Conservation (phyloP, 2,329 filamentous ascomycete genomes). For the Trichoderma semiorbis region DNA sequence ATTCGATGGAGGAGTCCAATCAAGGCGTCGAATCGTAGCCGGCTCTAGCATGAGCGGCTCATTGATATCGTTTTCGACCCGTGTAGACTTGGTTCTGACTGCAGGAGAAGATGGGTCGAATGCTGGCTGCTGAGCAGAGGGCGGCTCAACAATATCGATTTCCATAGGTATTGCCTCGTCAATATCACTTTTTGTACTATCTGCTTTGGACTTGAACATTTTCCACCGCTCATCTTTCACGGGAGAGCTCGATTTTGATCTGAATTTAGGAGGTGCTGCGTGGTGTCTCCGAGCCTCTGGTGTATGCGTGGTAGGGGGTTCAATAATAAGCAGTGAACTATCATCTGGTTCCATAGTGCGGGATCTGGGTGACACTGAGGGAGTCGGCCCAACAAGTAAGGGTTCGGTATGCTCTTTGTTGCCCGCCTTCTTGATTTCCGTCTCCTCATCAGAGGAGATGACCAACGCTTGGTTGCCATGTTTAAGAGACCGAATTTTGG, state of each 20-base stretch:
- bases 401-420: neutral
- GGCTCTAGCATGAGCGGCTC: constrained; percentile 40
- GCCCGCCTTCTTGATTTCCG: neutral
- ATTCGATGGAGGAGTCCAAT: constrained; percentile 66
- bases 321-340: constrained; percentile 23
- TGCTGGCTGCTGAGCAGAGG: neutral
- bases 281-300: constrained; percentile 22
- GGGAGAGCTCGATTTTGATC: constrained; percentile 15
- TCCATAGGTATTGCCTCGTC: neutral
- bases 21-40: constrained; percentile 53
- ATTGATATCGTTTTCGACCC: constrained; percentile 23
- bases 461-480: constrained; percentile 37
- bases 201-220: constrained; percentile 31
- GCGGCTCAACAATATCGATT: too few relatives aligned
- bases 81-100: neutral
- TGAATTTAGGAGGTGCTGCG: constrained; percentile 5
- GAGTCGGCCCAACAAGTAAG: neutral
- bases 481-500: constrained; percentile 31
- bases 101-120: too few relatives aligned
- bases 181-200: neutral
- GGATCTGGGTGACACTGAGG: neutral
- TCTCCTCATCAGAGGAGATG: constrained; percentile 34
- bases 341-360: constrained; percentile 1
- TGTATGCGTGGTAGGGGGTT: constrained; percentile 21
- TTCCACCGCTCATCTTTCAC: constrained; percentile 35